phyloP scores from a whole-genome alignment of 176 grass and related monocot genomes.

The Oryza brachyantha region DNA sequence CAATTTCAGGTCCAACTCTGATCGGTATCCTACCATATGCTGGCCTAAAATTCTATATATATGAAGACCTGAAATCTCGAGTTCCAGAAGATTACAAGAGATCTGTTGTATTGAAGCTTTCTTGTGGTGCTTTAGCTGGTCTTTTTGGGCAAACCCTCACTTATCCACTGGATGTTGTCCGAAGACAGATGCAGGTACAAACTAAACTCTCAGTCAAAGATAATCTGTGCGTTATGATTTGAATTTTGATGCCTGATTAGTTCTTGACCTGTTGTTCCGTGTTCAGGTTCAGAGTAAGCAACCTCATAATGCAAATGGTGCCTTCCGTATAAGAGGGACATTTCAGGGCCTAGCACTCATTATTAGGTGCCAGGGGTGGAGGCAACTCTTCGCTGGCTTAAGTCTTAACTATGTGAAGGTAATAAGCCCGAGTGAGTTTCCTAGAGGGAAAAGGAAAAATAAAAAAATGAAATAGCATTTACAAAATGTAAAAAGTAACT shows the following conservation, averaged over 20 bases:
- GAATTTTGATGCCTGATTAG: background rate
- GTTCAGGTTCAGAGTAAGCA: slow-evolving; percentile 76
- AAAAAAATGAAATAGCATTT: background rate
- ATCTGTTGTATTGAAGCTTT: slow-evolving; percentile 74
- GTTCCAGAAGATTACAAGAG: slow-evolving; percentile 89
- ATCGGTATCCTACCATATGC: slow-evolving; percentile 98
- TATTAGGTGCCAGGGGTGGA: slow-evolving; percentile 70
- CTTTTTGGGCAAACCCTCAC: slow-evolving; percentile 97
- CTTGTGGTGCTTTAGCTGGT: slow-evolving; percentile 94
- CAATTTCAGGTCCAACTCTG: slow-evolving; percentile 62
- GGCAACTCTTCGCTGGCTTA: slow-evolving; percentile 89
- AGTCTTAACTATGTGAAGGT: slow-evolving; percentile 99
- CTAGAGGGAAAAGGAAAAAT: background rate
- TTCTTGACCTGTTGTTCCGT: background rate
- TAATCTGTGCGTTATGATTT: background rate
- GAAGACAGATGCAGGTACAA: slow-evolving; percentile 94
- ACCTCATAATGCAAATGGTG: slow-evolving; percentile 37
- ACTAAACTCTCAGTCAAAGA: slow-evolving; percentile 9
- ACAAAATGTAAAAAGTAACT: background rate
- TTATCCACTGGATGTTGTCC: slow-evolving; percentile 93
- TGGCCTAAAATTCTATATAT: slow-evolving; percentile 97
- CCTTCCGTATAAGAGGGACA: slow-evolving; percentile 62
- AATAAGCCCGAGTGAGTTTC: slow-evolving; percentile 18
- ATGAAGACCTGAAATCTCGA: slow-evolving; percentile 78
- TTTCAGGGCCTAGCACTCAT: slow-evolving; percentile 66